Evolutionary conservation across 1,284 basidiomycete genomes (phyloP).

Genomic region (Phenoliferia sp.): DNA sequence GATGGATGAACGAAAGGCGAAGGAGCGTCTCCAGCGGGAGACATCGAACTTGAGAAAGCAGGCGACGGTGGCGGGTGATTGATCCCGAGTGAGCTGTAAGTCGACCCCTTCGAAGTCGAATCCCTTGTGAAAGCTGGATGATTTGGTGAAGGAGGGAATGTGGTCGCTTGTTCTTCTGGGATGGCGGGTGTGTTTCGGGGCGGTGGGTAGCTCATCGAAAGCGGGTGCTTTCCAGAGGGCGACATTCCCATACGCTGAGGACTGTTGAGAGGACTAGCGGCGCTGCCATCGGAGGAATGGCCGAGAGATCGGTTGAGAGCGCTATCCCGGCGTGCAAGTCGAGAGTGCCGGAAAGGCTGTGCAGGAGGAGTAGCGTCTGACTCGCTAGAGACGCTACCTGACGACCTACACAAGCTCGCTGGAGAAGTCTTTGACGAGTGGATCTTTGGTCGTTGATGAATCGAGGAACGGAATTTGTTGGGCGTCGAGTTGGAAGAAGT

Average conservation of each 20-base stretch:
- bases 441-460: neutral
- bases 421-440: neutral
- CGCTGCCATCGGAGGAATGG: neutral
- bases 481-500: neutral
- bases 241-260: neutral
- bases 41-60: neutral
- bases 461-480: neutral
- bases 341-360: neutral
- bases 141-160: neutral
- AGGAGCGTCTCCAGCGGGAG: conserved; percentile 1
- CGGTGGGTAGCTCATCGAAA: neutral
- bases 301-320: too few relatives aligned
- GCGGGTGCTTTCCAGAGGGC: neutral
- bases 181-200: neutral
- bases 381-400: neutral
- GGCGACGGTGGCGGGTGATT: neutral
- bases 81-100: neutral
- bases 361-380: neutral
- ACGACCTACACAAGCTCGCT: neutral
- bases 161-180: too few relatives aligned
- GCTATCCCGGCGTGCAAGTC: neutral
- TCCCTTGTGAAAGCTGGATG: neutral
- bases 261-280: neutral
- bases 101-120: conserved; percentile 4
- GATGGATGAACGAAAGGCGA: neutral